A percentile compares a stretch with the other conserved stretches of the same genome.
These are phyloP conservation scores for Priceomyces carsonii DNA, from an alignment of 805 yeast species.

Conservation along the genomic window DNA sequence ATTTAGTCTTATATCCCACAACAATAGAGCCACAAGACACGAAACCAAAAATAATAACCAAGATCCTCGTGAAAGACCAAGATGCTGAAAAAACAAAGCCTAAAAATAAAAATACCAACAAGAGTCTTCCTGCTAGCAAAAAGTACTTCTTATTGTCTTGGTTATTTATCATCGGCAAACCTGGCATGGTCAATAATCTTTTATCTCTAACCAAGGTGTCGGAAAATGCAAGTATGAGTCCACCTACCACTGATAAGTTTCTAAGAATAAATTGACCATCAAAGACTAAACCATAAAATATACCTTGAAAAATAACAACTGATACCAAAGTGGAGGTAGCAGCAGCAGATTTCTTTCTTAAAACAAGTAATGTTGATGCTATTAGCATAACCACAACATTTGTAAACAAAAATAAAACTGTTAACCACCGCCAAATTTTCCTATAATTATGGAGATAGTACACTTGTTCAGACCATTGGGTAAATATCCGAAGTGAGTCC, in stretches of 20 bases:
- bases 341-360: slow-evolving; percentile 64
- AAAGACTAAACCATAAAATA: slow-evolving; percentile 82
- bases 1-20: slow-evolving; percentile 90
- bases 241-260: slow-evolving; percentile 89
- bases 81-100: slow-evolving; percentile 78
- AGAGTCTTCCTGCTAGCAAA: slow-evolving; percentile 82
- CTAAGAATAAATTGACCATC: slow-evolving; percentile 82
- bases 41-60: slow-evolving; percentile 70
- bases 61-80: slow-evolving; percentile 65
- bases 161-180: slow-evolving; percentile 69
- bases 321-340: slow-evolving; percentile 70
- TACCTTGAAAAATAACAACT: slow-evolving; percentile 80
- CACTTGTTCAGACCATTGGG: slow-evolving; percentile 92
- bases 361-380: slow-evolving; percentile 71
- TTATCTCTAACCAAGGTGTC: slow-evolving; percentile 82
- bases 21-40: slow-evolving; percentile 74
- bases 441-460: slow-evolving; percentile 79
- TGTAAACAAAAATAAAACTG: slow-evolving; percentile 62
- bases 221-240: slow-evolving; percentile 80
- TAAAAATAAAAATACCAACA: slow-evolving; percentile 80
- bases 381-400: slow-evolving; percentile 70
- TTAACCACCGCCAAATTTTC: slow-evolving; percentile 74
- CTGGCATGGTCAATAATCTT: slow-evolving; percentile 67
- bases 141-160: slow-evolving; percentile 79
- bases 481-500: slow-evolving; percentile 77